Base-by-base conservation (phyloP, 352 stramenopile species). In the Globisporangium mamillatum region DNA sequence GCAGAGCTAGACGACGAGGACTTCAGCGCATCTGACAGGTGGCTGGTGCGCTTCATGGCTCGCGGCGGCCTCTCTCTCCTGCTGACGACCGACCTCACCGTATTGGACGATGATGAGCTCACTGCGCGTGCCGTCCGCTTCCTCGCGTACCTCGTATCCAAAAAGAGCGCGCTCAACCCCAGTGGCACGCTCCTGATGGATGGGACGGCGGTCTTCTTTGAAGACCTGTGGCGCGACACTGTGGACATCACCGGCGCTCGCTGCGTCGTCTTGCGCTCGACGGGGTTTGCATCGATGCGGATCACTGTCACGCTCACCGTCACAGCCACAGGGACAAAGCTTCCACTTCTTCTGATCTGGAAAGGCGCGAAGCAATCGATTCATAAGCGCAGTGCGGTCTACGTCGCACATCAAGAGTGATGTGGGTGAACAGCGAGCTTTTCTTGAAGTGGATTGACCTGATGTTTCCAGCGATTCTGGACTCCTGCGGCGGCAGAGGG, bases 151-250 rank as follows among this genome's bases (percentile, higher is more conserved):
- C 63, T 73, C 32, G 4, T 18, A 27, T 60, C 12, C 16, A 52
- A 60, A 1, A 22, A 57, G 10, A n/a, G 48, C 50, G 44, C 20
- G 16, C 56, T 79, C 25, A 60, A 72, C 38, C 63, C 63, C 4
- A 24, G 61, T 18, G 44, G 56, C 48, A 76, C 68, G 1, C 46
- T 76, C 9, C 50, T 75, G 41, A 74, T 78, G 68, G 60, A 73
- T 58, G 68, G 72, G 54, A 75, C 66, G 10, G 72, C 71, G 0
- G 74, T 80, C 0, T 76, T 72, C 22, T 78, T 80, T 55, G 64
- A 78, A 64, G 64, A 72, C 24, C 63, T 59, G 0, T 60, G 57
- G 3, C 25, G 62, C 12, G 53, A 71, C 36, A 76, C 61, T 22
- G 32, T 74, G 4, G 65, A 77, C 22, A 24, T 72, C 3, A 63